These are phyloP conservation scores for Tylopilus vinaceipallidus DNA, from an alignment of 768 basidiomycete genomes.

Conservation along the genomic window DNA sequence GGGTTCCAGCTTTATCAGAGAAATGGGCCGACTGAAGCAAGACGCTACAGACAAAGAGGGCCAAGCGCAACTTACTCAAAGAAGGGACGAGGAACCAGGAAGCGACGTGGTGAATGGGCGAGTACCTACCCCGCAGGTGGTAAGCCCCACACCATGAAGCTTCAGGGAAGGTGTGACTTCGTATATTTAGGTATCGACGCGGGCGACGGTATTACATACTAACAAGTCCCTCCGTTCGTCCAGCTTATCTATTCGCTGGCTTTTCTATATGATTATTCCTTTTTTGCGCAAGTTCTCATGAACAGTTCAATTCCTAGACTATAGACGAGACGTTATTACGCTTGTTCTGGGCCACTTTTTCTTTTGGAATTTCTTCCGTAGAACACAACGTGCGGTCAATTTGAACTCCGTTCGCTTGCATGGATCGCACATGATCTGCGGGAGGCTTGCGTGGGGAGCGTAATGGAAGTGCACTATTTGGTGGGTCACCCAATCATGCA, in stretches of 20 bases:
- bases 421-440: constrained; percentile 9
- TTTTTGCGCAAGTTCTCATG: constrained; percentile 31
- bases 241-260: constrained; percentile 32
- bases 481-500: constrained; percentile 7
- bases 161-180: constrained; percentile 31
- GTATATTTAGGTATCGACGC: constrained; percentile 27
- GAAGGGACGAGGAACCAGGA: constrained; percentile 37
- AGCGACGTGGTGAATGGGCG: constrained; percentile 40
- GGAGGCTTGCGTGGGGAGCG: constrained; percentile 16
- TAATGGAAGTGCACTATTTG: constrained; percentile 19
- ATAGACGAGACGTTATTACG: constrained; percentile 18
- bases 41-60: constrained; percentile 36
- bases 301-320: constrained; percentile 24
- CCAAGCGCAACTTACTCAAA: constrained; percentile 34
- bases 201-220: constrained; percentile 25
- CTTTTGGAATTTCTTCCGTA: constrained; percentile 15
- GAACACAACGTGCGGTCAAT: constrained; percentile 12
- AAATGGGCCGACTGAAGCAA: constrained; percentile 65
- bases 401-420: constrained; percentile 11
- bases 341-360: constrained; percentile 8
- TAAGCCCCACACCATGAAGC: constrained; percentile 35
- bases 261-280: constrained; percentile 40
- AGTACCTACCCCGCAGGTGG: constrained; percentile 34
- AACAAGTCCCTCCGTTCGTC: constrained; percentile 16
- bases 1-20: constrained; percentile 87